Percentiles rank a stretch among this genome's conserved stretches.
phyloP scores from a whole-genome alignment of 2,329 filamentous ascomycete genomes.

The Nemania diffusa region DNA sequence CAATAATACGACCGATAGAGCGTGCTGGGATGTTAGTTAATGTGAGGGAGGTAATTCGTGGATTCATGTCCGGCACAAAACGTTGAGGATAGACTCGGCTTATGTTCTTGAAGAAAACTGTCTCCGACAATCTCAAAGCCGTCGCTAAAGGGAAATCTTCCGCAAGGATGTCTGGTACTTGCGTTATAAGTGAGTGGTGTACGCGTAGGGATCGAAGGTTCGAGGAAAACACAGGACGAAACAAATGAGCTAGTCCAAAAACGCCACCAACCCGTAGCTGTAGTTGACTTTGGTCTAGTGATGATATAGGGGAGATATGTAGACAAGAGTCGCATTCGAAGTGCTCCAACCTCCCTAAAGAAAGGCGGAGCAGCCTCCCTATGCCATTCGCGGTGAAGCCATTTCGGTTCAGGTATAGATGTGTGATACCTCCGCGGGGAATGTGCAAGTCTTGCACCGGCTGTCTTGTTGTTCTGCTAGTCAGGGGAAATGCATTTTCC shows the following conservation, averaged over 20 bases:
- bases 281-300: conserved; percentile 44
- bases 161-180: conserved; percentile 58
- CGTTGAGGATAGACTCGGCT: conserved; percentile 59
- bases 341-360: conserved; percentile 60
- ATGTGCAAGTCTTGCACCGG: conserved; percentile 43
- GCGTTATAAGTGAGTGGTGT: conserved; percentile 70
- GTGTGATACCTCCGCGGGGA: conserved; percentile 57
- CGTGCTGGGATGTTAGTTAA: conserved; percentile 65
- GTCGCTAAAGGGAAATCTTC: conserved; percentile 52
- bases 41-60: conserved; percentile 63
- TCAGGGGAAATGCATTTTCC: conserved; percentile 33
- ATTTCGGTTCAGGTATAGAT: conserved; percentile 65
- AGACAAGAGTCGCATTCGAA: conserved; percentile 62
- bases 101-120: conserved; percentile 54
- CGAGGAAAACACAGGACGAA: conserved; percentile 64
- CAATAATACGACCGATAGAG: conserved; percentile 61
- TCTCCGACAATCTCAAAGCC: conserved; percentile 58
- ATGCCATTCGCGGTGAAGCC: conserved; percentile 58
- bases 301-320: conserved; percentile 27
- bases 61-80: conserved; percentile 67
- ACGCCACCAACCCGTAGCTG: conserved; percentile 55
- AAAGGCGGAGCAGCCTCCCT: conserved; percentile 55
- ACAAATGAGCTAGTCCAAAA: conserved; percentile 58
- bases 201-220: conserved; percentile 64
- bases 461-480: conserved; percentile 33